These are phyloP conservation scores for Coccomyxa sp. DNA, from an alignment of 139 green algal species.

Conservation along the genomic window DNA sequence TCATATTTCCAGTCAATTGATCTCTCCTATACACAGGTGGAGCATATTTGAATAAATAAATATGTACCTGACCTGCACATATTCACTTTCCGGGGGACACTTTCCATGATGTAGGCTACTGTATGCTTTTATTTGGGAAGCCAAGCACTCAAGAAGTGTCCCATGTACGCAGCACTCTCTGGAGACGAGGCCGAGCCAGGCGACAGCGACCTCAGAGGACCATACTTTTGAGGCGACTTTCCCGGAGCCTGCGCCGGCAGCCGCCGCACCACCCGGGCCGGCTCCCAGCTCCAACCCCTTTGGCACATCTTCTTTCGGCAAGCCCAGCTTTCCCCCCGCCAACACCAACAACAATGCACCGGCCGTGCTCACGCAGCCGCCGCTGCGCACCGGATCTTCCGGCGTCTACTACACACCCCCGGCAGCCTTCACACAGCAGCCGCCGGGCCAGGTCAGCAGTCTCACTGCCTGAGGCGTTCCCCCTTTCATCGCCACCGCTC, in stretches of 20 bases:
- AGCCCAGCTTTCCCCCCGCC: neutral
- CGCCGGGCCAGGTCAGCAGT: neutral
- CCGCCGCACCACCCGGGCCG: too few species aligned
- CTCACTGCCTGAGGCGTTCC: neutral
- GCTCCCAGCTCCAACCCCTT: neutral
- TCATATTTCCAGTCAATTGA: neutral
- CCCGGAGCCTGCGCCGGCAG: neutral
- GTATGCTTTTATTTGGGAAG: neutral
- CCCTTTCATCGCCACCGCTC: neutral
- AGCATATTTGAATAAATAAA: too few species aligned
- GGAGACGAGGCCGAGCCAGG: neutral
- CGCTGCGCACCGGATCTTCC: neutral
- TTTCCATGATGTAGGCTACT: neutral
- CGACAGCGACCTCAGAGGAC: neutral
- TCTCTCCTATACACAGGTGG: neutral
- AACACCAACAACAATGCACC: neutral
- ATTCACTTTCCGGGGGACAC: neutral
- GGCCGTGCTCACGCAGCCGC: too few species aligned
- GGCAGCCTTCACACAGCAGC: neutral
- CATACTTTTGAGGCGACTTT: neutral
- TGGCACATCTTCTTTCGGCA: neutral
- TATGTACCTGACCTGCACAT: too few species aligned
- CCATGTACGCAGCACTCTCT: neutral
- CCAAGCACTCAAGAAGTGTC: neutral
- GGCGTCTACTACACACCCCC: neutral